Conservation (phyloP, 139 green algal genomes). For the Chlorella sp. region DNA sequence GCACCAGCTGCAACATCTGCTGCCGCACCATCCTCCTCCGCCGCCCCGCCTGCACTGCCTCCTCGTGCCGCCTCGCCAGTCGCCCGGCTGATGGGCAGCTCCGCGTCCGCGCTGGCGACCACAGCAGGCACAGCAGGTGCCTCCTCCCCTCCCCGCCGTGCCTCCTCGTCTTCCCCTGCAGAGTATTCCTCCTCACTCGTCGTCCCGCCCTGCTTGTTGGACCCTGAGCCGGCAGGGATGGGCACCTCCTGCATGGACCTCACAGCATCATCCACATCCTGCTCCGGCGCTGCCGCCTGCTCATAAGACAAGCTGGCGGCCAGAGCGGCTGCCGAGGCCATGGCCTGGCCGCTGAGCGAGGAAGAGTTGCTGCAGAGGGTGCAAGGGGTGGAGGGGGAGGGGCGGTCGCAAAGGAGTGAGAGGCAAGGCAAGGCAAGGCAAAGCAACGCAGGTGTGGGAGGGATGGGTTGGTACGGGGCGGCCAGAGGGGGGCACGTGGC, state of each 20-base stretch:
- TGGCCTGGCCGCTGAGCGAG: neutral
- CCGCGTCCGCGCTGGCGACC: neutral
- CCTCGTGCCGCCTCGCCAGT: neutral
- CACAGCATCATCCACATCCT: constrained; percentile 31
- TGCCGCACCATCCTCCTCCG: neutral
- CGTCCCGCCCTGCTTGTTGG: neutral
- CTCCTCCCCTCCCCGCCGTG: neutral
- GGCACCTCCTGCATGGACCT: constrained; percentile 32
- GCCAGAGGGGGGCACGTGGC: too few relatives aligned
- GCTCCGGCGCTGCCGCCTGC: neutral
- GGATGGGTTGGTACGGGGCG: too few relatives aligned
- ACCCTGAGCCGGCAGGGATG: neutral
- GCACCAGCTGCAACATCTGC: neutral
- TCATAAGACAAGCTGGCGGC: neutral
- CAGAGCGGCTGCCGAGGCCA: neutral
- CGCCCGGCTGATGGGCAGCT: neutral
- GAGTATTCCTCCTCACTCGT: neutral
- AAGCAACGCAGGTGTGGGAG: neutral
- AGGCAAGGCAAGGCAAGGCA: neutral
- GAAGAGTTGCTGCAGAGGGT: constrained; percentile 2
- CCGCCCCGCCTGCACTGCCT: neutral
- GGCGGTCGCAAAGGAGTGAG: neutral
- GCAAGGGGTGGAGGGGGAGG: neutral
- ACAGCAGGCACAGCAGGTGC: neutral
- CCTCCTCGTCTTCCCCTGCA: neutral